Evolutionary conservation across 495 filamentous ascomycete genomes (phyloP).

Genomic region (Xylaria intraflava): DNA sequence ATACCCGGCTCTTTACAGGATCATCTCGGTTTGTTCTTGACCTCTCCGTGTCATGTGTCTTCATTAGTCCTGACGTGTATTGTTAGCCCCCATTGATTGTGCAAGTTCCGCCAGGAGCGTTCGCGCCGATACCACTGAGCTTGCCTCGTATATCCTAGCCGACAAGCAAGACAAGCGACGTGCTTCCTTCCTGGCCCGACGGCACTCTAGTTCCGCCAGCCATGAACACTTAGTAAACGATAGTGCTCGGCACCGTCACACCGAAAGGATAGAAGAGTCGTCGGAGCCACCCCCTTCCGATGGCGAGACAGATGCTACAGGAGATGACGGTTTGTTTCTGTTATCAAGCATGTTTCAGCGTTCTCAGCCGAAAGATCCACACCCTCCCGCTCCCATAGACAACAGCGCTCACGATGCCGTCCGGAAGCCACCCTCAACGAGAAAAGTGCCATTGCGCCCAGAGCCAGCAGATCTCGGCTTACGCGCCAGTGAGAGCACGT

Average conservation of each 20-base stretch:
- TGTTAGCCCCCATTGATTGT: constrained; percentile 49
- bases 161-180: constrained; percentile 43
- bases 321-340: constrained; percentile 47
- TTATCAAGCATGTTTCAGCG: constrained; percentile 58
- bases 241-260: neutral
- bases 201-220: constrained; percentile 29
- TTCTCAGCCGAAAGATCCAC: constrained; percentile 37
- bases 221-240: constrained; percentile 19
- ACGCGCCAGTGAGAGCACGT: constrained; percentile 17
- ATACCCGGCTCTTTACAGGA: constrained; percentile 67
- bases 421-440: constrained; percentile 12
- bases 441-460: neutral
- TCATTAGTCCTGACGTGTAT: constrained; percentile 16
- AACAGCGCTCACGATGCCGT: neutral
- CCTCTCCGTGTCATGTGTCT: neutral
- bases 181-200: constrained; percentile 34
- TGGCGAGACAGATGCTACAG: constrained; percentile 23
- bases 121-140: constrained; percentile 83
- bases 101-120: constrained; percentile 70
- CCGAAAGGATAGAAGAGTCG: constrained; percentile 50
- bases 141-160: constrained; percentile 80
- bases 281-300: constrained; percentile 55
- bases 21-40: constrained; percentile 46
- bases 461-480: neutral
- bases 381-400: neutral